Evolutionary conservation across 106 monocot genomes (phyloP), one percentile per base, ranked within the genome.

Genomic region (Allium cepa): DNA sequence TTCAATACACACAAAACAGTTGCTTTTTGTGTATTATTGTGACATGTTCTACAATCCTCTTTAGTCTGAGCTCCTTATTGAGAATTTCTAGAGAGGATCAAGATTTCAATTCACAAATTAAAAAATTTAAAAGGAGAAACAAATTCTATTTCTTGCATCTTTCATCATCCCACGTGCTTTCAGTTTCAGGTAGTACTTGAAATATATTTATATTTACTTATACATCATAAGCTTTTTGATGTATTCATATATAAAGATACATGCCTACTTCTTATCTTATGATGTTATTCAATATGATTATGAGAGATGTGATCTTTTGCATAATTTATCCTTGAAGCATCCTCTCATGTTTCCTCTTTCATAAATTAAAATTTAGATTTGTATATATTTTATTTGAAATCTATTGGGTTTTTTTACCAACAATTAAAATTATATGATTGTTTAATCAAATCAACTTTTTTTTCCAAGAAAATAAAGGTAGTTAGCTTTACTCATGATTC

Each of bases 121-220:
- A 10, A 50, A 11, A 65, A 8, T 17, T 27, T 10, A 73, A 60
- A 64, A 53, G 45, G 60, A 66, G 53, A 66, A 56, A 78, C 73
- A 78, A 53, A 65, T 15, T 59, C 67, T 50, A 17, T 51, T 55
- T 53, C 61, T 71, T 71, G 62, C 76, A 70, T 72, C 59, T 72
- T 62, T 69, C 70, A 46, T 70, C 70, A 82, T 27, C 73, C 68
- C 77, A 77, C 77, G 84, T 78, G 77, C 62, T 80, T 59, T 66
- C 57, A 70, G 74, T 57, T 53, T 77, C 76, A 84, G 83, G 83
- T 80, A 80, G 45, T 69, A 55, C 56, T 62, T 36, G 27, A 16
- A 73, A 46, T 64, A 50, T 48, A 47, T 72, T 73, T 49, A 68
- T 62, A 57, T 58, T 62, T 28, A 75, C 77, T 69, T 75, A 59